A percentile compares a stretch with the other conserved stretches of the same genome.
phyloP scores from a whole-genome alignment of 1,284 basidiomycete genomes.

The Sphaerobolus stellatus region DNA sequence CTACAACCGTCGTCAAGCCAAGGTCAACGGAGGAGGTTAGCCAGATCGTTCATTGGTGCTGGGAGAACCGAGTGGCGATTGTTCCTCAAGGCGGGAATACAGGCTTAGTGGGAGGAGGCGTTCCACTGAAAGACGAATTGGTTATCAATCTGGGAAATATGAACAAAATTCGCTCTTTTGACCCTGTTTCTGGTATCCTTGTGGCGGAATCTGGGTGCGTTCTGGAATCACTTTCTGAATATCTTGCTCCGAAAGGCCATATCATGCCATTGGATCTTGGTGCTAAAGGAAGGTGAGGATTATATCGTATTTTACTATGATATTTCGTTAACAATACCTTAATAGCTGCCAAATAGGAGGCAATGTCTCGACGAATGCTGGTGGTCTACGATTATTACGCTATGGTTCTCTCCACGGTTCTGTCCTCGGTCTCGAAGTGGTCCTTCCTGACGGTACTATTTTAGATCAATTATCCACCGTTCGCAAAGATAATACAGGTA shows the following conservation, averaged over 20 bases:
- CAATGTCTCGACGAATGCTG: slow-evolving; percentile 96
- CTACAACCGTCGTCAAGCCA: slow-evolving; percentile 86
- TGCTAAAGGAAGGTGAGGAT: slow-evolving; percentile 92
- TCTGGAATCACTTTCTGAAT: slow-evolving; percentile 22
- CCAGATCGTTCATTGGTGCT: slow-evolving; percentile 83
- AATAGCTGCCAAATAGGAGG: too few relatives aligned
- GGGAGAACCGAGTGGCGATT: slow-evolving; percentile 75
- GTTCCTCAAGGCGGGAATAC: slow-evolving; percentile 99
- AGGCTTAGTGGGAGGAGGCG: slow-evolving; percentile 95
- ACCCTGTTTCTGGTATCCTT: slow-evolving; percentile 70
- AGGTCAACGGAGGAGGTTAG: slow-evolving; percentile 87
- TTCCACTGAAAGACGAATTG: slow-evolving; percentile 88
- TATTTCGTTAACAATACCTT: too few relatives aligned
- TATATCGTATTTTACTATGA: too few relatives aligned
- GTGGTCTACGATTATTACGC: slow-evolving; percentile 88
- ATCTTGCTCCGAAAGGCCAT: slow-evolving; percentile 85
- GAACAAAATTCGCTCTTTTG: slow-evolving; percentile 87
- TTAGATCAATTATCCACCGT: slow-evolving; percentile 81
- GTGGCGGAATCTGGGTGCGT: slow-evolving; percentile 47
- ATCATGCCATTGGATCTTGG: slow-evolving; percentile 98
- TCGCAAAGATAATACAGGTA: slow-evolving; percentile 98
- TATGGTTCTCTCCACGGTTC: slow-evolving; percentile 96
- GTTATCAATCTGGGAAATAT: slow-evolving; percentile 85
- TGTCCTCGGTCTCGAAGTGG: slow-evolving; percentile 94
- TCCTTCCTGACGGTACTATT: slow-evolving; percentile 95